Conservation (phyloP, 1,284 basidiomycete species). For the Mycosarcoma mackinlayi region DNA sequence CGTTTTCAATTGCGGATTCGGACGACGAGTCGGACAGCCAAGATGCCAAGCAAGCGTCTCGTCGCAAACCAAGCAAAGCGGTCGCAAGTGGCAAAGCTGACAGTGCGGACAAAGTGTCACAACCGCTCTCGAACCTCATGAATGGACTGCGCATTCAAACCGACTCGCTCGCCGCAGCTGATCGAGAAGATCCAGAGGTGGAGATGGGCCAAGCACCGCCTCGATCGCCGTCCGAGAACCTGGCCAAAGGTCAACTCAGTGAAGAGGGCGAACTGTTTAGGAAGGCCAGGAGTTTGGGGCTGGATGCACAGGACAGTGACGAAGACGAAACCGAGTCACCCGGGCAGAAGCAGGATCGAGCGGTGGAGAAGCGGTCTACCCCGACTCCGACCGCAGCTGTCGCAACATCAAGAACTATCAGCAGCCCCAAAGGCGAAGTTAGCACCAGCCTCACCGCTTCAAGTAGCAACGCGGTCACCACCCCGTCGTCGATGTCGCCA, state of each 20-base stretch:
- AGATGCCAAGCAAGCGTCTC: neutral
- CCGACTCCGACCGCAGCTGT: no score
- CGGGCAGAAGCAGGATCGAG: neutral
- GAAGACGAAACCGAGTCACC: no score
- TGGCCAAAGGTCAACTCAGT: slow-evolving; percentile 53
- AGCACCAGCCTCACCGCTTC: no score
- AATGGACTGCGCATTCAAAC: slow-evolving; percentile 24
- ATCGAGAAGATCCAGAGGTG: slow-evolving; percentile 20
- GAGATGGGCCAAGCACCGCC: slow-evolving; percentile 3
- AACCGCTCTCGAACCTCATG: slow-evolving; percentile 6
- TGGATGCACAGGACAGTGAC: slow-evolving; percentile 25
- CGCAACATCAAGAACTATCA: no score
- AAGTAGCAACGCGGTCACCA: no score
- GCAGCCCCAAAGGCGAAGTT: no score
- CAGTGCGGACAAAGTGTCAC: no score
- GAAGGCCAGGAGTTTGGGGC: slow-evolving; percentile 41
- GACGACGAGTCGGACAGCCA: slow-evolving; percentile 47
- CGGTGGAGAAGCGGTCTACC: no score
- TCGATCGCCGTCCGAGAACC: slow-evolving; percentile 30
- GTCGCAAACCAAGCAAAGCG: neutral
- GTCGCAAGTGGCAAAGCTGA: neutral
- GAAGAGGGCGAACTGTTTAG: slow-evolving; percentile 64
- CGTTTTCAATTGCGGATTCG: slow-evolving; percentile 57
- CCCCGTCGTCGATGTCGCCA: no score
- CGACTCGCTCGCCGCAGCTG: slow-evolving; percentile 4